Evolutionary conservation across 2,329 filamentous ascomycete genomes (phyloP), one percentile per base, ranked within the genome.

Genomic region (Samsoniella hepiali): DNA sequence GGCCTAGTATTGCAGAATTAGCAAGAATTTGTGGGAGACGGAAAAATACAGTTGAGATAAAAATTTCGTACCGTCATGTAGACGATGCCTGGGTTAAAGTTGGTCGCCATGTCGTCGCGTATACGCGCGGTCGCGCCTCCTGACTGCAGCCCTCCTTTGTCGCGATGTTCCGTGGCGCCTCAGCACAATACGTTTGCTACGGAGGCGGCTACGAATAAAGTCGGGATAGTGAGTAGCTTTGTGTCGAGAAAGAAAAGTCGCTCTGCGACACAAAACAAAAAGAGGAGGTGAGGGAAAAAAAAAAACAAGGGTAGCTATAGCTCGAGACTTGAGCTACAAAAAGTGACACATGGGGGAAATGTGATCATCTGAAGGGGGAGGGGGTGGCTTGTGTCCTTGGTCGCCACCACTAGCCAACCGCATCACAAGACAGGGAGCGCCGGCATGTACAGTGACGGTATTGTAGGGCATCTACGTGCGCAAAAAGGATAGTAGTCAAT

Each of bases 71-170:
- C 63, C 56, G 58, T 40, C 63, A 64, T 64, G 58, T 64, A 64
- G 42, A 64, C 31, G 57, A 64, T 45, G 57, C 63, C 63, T 5
- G 63, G 63, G 31, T 64, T 64, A 7, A 55, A 45, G 22, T 13
- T 57, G 51, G n/a, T 27, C 17, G 36, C 36, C 58, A 62, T 54
- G 8, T 34, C 31, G 50, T n/a, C 15, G 9, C 5, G 49, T 36
- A 22, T 45, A 29, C 22, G 34, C 27, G n/a, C 34, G 53, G 22
- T 56, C 53, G 53, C 15, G 22, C 36, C 22, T 17, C 6, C 42
- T 45, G 44, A 6, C 10, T 27, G 22, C 36, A 27, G 13, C 9
- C 31, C 32, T 9, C 36, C 36, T 1, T 5, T 40, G 53, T 40
- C 3, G n/a, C 22, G 27, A 49, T 49, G 15, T 17, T 29, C 45